Evolutionary conservation across 2,329 filamentous ascomycete genomes (phyloP).

Genomic region (Coniochaeta sp.): DNA sequence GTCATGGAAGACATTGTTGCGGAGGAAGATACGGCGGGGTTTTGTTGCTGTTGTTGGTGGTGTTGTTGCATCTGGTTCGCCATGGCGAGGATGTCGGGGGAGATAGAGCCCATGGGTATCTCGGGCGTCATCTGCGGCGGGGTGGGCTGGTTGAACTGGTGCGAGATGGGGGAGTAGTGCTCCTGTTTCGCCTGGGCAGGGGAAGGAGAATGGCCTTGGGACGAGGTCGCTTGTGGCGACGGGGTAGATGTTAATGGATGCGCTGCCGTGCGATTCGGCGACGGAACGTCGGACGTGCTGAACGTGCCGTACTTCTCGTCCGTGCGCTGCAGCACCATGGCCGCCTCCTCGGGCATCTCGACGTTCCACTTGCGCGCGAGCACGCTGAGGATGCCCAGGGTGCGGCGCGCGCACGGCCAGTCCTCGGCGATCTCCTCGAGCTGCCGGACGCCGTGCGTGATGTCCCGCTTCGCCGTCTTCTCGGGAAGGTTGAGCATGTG

Average conservation of each 20-base stretch:
- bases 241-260: conserved; percentile 13
- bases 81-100: conserved; percentile 12
- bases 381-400: conserved; percentile 76
- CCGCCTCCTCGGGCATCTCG: conserved; percentile 77
- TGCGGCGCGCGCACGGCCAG: conserved; percentile 84
- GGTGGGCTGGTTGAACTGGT: conserved; percentile 23
- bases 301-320: conserved; percentile 75
- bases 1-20: conserved; percentile 15
- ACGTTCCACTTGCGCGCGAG: conserved; percentile 86
- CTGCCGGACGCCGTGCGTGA: conserved; percentile 84
- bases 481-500: conserved; percentile 90
- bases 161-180: conserved; percentile 26
- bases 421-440: conserved; percentile 93
- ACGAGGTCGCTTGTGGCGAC: conserved; percentile 13
- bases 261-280: conserved; percentile 31
- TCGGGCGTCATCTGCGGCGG: conserved; percentile 19
- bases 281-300: conserved; percentile 53
- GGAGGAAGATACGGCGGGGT: background rate
- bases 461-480: conserved; percentile 82
- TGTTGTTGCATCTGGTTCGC: conserved; percentile 5
- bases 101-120: no score
- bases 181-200: no score
- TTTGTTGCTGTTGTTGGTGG: no score
- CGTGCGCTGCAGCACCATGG: conserved; percentile 65
- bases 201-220: conserved; percentile 1